These are phyloP conservation scores for Talinum fruticosum DNA, from an alignment of 148 eudicot genomes.

Conservation along the genomic window DNA sequence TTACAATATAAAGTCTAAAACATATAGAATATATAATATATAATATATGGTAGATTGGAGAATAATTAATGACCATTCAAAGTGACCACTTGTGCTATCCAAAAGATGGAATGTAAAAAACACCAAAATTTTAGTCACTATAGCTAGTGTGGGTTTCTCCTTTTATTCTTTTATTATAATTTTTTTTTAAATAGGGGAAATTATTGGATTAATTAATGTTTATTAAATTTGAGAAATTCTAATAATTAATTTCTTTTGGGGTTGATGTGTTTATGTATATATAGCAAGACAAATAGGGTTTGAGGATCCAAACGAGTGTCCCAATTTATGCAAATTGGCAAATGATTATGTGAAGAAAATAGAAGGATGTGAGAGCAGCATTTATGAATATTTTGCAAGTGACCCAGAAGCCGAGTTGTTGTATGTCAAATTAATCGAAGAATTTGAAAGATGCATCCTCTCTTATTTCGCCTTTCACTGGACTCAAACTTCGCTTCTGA, in stretches of 20 bases:
- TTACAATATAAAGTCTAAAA: too few relatives aligned
- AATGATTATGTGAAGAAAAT: conserved; percentile 56
- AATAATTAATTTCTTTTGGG: too few relatives aligned
- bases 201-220: too few relatives aligned
- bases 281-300: conserved; percentile 90
- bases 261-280: background rate
- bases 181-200: background rate
- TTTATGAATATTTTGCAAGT: conserved; percentile 55
- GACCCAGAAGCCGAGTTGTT: conserved; percentile 46
- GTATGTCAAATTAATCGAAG: conserved; percentile 70
- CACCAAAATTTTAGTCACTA: background rate
- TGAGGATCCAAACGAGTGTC: conserved; percentile 63
- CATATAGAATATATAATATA: too few relatives aligned
- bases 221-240: too few relatives aligned
- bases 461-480: conserved; percentile 77
- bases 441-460: conserved; percentile 79
- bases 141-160: background rate
- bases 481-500: conserved; percentile 60
- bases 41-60: background rate
- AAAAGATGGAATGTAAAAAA: background rate
- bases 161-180: too few relatives aligned
- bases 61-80: background rate
- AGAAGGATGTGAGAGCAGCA: conserved; percentile 51
- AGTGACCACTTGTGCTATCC: background rate
- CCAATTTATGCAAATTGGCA: conserved; percentile 54